Evolutionary conservation across 1,139 yeast genomes (phyloP).

Genomic region (Pichia sp.): DNA sequence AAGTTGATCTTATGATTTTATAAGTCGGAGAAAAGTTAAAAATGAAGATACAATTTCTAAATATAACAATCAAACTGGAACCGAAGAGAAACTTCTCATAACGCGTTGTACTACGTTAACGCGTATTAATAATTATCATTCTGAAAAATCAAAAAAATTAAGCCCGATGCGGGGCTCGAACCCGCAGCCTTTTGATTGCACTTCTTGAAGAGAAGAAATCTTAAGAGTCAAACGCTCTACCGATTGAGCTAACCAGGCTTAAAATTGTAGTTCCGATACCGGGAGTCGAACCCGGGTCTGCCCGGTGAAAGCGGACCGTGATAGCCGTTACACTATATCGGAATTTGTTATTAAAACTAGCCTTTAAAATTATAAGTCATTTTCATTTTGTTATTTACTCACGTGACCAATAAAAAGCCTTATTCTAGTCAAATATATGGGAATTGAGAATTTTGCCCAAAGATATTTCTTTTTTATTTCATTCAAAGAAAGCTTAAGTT

Average conservation of each 20-base stretch:
- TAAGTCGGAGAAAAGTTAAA: background rate
- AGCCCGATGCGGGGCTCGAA: slow-evolving; percentile 37
- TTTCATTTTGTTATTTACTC: no score
- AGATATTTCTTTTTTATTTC: no score
- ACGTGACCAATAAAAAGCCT: no score
- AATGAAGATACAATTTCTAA: no score
- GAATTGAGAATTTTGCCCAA: no score
- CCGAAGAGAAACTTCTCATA: background rate
- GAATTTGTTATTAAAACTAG: slow-evolving; percentile 28
- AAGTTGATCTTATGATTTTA: background rate
- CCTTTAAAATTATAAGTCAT: no score
- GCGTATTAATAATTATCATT: background rate
- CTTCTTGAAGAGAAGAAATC: background rate
- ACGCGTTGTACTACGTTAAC: background rate
- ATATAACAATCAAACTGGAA: background rate
- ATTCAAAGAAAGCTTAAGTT: no score
- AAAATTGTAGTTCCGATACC: slow-evolving; percentile 46
- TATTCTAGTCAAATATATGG: no score
- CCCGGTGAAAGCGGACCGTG: slow-evolving; percentile 75
- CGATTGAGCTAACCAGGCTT: slow-evolving; percentile 31
- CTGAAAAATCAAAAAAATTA: slow-evolving; percentile 15
- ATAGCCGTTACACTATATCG: slow-evolving; percentile 71
- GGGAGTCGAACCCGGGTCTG: slow-evolving; percentile 76
- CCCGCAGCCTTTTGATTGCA: slow-evolving; percentile 35
- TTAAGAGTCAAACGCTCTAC: slow-evolving; percentile 35